Evolutionary conservation across 2,329 filamentous ascomycete species (phyloP), one percentile per base, ranked within the genome.

Genomic region (Diaporthe australafricana): DNA sequence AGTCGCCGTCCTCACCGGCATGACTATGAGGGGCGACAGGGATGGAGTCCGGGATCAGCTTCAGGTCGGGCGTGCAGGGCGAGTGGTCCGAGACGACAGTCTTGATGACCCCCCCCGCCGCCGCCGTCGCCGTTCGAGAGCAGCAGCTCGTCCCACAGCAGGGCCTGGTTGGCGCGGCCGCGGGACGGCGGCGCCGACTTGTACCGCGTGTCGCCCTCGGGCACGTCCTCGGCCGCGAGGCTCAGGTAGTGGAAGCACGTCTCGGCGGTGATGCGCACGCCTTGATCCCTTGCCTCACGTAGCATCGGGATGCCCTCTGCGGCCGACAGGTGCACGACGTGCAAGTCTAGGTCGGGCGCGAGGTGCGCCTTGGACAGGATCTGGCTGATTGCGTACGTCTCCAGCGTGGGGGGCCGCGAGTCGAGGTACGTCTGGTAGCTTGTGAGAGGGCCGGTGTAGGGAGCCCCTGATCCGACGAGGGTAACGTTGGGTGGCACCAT

Each of bases 21-120:
- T 74, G 70, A 22, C 57, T 67, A 35, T 57, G 53, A 40, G 72
- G 72, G 1, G 56, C 53, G 76, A 81, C 42, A 86, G 78, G 80
- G 14, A 96, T 86, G 75, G 92, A 88, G 0, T 87, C 81, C 0
- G 95, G 95, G 0, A 98, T 89, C 25, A 97, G 88, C 83, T 99
- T 99, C 69, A 99, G 88, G 79, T 98, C 92, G 0, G 96, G 96
- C 3, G 96, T 98, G 86, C 96, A 98, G 6, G 96, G 96, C 5
- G 94, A 97, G 85, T 98, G 96, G 80, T 98, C 96, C 0, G 93
- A 97, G 2, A 99, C 96, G 38, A 99, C 89, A 0, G 96, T 98
- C 79, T 91, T 89, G 81, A 99, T 95, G 75, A 97, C 94, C 8
- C 94, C 94, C 77, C n/a, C n/a, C n/a, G n/a, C n/a, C n/a, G n/a